Base-by-base conservation (phyloP, 495 filamentous ascomycete genomes). In the Aspergillus homomorphus region DNA sequence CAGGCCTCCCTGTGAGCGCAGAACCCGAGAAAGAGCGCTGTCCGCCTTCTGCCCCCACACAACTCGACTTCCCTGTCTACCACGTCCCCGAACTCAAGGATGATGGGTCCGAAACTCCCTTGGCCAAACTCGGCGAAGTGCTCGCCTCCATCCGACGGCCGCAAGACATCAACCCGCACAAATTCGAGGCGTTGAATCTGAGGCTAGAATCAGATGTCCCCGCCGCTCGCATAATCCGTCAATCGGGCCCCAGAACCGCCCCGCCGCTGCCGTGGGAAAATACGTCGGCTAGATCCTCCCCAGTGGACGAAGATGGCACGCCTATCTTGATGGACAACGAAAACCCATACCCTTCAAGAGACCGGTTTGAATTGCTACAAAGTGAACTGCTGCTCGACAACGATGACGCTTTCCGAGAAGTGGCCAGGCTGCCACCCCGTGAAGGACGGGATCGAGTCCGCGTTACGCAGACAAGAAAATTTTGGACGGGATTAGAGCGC, bases 401-500 rank as follows among this genome's bases (percentile, higher is more conserved):
- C 52, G 79, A 84, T 48, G 79, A 79, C 62, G 80, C 77, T 1
- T 88, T 83, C 62, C 66, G 79, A 4, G 78, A 77, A 54, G 70
- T 86, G 22, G 64, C 71, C 38, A 72, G 83, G 4, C 64, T 76
- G 21, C 66, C 71, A 1, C 73, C 72, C 15, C 69, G 68, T 5
- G 66, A 73, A 20, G 78, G 78, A 1, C 73, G 72, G 2, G 62
- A 68, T 45, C 68, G 77, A 18, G 73, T 80, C 7, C 72, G 78
- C 4, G 67, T 86, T 23, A 79, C 78, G 0, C 80, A 85, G 54
- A 77, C 83, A 49, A 74, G 84, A 56, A 82, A 80, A 53, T 87
- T 88, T 68, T 88, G 80, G 78, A 75, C 79, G 42, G 77, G 76
- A 5, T 66, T 88, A 55, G 78, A 84, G 60, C 71, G 73, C 15